Evolutionary conservation across 129 eudicot species (phyloP).

Genomic region (Flaveria robusta): DNA sequence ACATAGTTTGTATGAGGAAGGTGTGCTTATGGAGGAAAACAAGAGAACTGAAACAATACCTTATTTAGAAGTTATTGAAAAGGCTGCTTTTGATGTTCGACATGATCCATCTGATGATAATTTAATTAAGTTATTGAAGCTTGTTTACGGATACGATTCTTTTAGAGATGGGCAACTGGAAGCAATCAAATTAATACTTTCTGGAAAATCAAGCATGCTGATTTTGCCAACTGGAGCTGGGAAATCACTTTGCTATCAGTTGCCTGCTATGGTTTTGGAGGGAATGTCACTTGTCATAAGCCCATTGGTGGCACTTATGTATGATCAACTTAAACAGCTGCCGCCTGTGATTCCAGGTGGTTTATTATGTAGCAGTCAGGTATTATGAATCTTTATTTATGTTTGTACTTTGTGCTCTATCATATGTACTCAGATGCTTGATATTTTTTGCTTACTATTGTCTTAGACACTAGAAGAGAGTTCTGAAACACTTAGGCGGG

Average conservation of each 20-base stretch:
- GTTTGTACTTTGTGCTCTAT: constrained; percentile 16
- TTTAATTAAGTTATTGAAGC: constrained; percentile 66
- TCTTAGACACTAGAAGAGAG: constrained; percentile 73
- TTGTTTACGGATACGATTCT: constrained; percentile 77
- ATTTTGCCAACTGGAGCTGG: constrained; percentile 98
- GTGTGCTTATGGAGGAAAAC: constrained; percentile 41
- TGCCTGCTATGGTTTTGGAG: constrained; percentile 76
- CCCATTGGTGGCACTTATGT: constrained; percentile 89
- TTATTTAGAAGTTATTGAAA: constrained; percentile 48
- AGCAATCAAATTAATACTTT: constrained; percentile 74
- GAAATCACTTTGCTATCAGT: constrained; percentile 91
- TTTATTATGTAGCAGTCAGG: constrained; percentile 85
- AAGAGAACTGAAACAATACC: constrained; percentile 26
- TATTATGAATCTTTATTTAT: constrained; percentile 20
- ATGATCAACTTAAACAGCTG: constrained; percentile 86
- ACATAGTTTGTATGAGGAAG: constrained; percentile 46
- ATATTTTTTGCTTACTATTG: constrained; percentile 24
- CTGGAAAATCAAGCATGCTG: constrained; percentile 77
- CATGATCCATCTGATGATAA: constrained; percentile 77
- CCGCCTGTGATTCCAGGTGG: constrained; percentile 79
- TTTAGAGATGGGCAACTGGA: constrained; percentile 87
- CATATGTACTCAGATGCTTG: constrained; percentile 4
- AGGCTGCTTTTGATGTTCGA: constrained; percentile 60
- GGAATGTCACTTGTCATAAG: constrained; percentile 92
- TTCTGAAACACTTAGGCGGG: constrained; percentile 57